Conservation (phyloP, 768 basidiomycete genomes). For the Dioszegia aurantiaca region DNA sequence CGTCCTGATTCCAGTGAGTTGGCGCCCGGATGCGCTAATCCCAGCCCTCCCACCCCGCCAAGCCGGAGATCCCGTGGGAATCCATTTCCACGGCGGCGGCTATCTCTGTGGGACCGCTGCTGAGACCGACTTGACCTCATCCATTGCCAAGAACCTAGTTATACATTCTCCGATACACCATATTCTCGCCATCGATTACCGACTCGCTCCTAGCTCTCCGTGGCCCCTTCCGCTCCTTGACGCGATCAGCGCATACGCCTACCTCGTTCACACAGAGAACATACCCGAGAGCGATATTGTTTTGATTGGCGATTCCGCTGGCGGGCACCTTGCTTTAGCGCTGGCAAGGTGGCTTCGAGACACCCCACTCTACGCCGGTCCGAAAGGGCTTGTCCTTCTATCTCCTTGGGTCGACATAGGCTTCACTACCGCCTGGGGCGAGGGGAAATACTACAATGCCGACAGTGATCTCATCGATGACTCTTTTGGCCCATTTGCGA, state of each 20-base stretch:
- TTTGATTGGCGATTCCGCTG: conserved; percentile 80
- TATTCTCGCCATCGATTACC: conserved; percentile 67
- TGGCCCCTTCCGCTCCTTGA: conserved; percentile 89
- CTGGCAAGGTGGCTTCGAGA: conserved; percentile 88
- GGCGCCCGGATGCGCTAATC: background rate
- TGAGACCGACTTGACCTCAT: conserved; percentile 40
- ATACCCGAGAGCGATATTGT: conserved; percentile 82
- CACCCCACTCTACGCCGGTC: conserved; percentile 58
- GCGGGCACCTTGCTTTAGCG: conserved; percentile 80
- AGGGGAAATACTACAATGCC: conserved; percentile 28
- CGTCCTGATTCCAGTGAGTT: conserved; percentile 25
- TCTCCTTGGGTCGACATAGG: conserved; percentile 90
- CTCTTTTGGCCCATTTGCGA: conserved; percentile 45
- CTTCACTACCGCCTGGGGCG: conserved; percentile 42
- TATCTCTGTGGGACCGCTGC: conserved; percentile 45
- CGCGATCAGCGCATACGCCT: conserved; percentile 77
- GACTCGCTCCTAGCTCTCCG: conserved; percentile 86
- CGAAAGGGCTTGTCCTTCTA: conserved; percentile 79
- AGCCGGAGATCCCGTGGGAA: conserved; percentile 32
- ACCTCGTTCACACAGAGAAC: conserved; percentile 70
- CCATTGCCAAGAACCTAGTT: conserved; percentile 36
- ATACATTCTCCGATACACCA: conserved; percentile 39
- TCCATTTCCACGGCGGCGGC: conserved; percentile 46
- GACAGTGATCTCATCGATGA: conserved; percentile 40
- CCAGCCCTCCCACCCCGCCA: conserved; percentile 12